A percentile compares a stretch with the other conserved stretches of the same genome.
phyloP scores from a whole-genome alignment of 768 basidiomycete species.

The Termitomyces sp. region DNA sequence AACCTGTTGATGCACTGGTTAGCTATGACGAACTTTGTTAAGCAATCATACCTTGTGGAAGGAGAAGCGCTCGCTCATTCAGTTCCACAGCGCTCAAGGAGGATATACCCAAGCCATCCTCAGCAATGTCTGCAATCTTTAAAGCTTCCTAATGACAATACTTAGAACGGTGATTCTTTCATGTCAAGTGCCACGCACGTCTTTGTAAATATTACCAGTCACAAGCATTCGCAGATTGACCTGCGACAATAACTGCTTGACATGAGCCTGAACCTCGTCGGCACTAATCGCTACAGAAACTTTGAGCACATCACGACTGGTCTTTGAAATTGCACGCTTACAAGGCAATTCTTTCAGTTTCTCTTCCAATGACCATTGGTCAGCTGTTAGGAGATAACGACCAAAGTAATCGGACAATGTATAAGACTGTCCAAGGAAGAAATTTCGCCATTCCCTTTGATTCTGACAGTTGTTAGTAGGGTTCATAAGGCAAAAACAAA shows the following conservation, averaged over 20 bases:
- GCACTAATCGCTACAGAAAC: slow-evolving; percentile 54
- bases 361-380: slow-evolving; percentile 74
- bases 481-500: not conserved
- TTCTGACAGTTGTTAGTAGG: slow-evolving; percentile 37
- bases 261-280: slow-evolving; percentile 66
- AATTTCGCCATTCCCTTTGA: slow-evolving; percentile 79
- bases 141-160: slow-evolving; percentile 60
- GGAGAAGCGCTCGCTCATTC: slow-evolving; percentile 52
- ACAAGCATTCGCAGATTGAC: slow-evolving; percentile 71
- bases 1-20: slow-evolving; percentile 38
- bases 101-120: slow-evolving; percentile 54
- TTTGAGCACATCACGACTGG: not conserved
- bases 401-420: slow-evolving; percentile 72
- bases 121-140: slow-evolving; percentile 63
- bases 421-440: slow-evolving; percentile 81
- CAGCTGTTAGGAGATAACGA: slow-evolving; percentile 64
- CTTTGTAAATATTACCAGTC: slow-evolving; percentile 79
- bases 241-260: slow-evolving; percentile 51
- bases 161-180: not conserved
- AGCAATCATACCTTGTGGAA: slow-evolving; percentile 54
- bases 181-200: slow-evolving; percentile 43
- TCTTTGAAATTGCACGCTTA: slow-evolving; percentile 31
- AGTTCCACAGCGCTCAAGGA: slow-evolving; percentile 53
- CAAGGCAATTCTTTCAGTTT: slow-evolving; percentile 69
- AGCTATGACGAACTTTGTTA: not conserved